Percentiles rank a stretch among this genome's conserved stretches.
Conservation (phyloP, 1,284 basidiomycete genomes). For the Ustanciosporium gigantosporum region DNA sequence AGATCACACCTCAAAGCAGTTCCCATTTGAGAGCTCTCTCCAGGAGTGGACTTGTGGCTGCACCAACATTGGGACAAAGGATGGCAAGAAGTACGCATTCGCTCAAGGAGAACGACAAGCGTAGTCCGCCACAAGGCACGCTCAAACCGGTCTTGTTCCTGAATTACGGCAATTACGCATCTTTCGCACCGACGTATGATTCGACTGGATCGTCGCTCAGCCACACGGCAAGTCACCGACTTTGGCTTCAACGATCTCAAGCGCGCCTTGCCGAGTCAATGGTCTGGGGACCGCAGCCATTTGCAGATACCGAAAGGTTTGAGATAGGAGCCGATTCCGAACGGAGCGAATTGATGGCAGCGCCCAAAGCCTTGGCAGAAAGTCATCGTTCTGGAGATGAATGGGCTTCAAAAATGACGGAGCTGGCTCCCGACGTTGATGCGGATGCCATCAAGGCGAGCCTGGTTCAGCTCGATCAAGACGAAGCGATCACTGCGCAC, state of each 20-base stretch:
- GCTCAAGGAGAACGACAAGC: not conserved
- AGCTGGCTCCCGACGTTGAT: slow-evolving; percentile 17
- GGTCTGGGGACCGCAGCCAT: slow-evolving; percentile 20
- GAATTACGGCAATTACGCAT: slow-evolving; percentile 48
- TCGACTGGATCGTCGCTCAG: slow-evolving; percentile 34
- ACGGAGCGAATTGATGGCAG: not conserved
- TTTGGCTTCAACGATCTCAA: slow-evolving; percentile 18
- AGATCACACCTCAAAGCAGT: slow-evolving; percentile 34
- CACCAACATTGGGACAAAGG: slow-evolving; percentile 35
- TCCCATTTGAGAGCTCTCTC: slow-evolving; percentile 14
- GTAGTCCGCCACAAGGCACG: not conserved
- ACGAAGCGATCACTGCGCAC: slow-evolving; percentile 23
- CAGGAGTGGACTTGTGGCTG: slow-evolving; percentile 18
- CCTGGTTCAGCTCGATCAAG: slow-evolving; percentile 25
- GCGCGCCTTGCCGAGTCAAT: slow-evolving; percentile 9
- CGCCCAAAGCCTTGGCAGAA: not conserved
- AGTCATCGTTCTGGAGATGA: not conserved
- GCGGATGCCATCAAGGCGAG: slow-evolving; percentile 10
- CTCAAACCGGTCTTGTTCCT: slow-evolving; percentile 37
- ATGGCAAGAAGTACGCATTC: not conserved
- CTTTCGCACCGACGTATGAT: slow-evolving; percentile 53
- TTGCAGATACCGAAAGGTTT: too few relatives aligned
- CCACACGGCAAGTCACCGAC: slow-evolving; percentile 10
- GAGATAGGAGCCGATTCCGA: too few relatives aligned
- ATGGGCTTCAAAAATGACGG: not conserved